These are phyloP conservation scores for Draba incana DNA, from an alignment of 345 rosid species.

Conservation along the genomic window DNA sequence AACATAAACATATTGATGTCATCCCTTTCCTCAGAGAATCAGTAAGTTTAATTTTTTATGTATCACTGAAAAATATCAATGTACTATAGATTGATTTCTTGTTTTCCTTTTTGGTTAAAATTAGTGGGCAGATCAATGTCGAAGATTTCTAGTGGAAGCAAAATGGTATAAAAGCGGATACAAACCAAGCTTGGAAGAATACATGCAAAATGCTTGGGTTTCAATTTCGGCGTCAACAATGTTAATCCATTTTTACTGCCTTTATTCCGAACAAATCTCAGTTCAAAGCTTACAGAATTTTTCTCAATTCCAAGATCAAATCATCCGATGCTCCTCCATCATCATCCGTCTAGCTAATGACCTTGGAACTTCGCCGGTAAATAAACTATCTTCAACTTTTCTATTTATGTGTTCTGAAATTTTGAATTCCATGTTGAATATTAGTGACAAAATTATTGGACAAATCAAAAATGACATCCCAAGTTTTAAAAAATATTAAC, in stretches of 20 bases:
- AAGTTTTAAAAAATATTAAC: too few relatives aligned
- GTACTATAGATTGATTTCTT: not conserved
- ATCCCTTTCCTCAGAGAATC: constrained; percentile 30
- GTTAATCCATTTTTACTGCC: constrained; percentile 31
- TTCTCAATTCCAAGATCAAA: not conserved
- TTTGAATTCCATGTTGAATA: not conserved
- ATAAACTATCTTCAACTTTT: not conserved
- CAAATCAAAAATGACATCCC: too few relatives aligned
- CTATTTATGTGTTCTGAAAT: not conserved
- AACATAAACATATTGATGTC: constrained; percentile 18
- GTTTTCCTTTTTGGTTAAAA: not conserved
- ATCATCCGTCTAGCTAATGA: constrained; percentile 43
- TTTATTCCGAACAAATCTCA: constrained; percentile 23
- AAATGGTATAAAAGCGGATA: constrained; percentile 47
- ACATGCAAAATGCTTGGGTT: constrained; percentile 45
- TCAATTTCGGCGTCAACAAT: constrained; percentile 30
- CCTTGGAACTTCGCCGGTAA: constrained; percentile 49
- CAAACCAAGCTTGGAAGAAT: constrained; percentile 47
- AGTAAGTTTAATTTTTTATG: constrained; percentile 9
- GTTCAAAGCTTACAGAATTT: constrained; percentile 19
- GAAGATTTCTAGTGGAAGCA: constrained; percentile 49
- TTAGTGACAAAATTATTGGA: too few relatives aligned
- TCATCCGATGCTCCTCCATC: constrained; percentile 34
- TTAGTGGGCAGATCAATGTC: constrained; percentile 51
- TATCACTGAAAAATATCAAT: not conserved